phyloP scores from a whole-genome alignment of 495 filamentous ascomycete genomes.

The Friedmanniomyces simplex region DNA sequence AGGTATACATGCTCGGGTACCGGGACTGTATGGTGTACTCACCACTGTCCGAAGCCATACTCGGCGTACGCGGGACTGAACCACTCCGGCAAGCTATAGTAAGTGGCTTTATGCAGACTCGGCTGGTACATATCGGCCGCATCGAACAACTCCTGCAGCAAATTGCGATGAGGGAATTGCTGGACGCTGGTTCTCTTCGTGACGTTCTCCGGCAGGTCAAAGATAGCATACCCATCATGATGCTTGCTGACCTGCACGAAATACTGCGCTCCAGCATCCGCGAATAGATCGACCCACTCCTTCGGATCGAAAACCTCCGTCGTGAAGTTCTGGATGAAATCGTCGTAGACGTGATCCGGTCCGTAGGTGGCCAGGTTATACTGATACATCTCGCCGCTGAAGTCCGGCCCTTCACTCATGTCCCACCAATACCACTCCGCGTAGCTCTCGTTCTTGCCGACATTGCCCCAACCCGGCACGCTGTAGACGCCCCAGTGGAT shows the following conservation, averaged over 20 bases:
- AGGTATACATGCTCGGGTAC: too few relatives aligned
- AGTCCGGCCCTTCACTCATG: slow-evolving; percentile 28
- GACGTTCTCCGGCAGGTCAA: slow-evolving; percentile 36
- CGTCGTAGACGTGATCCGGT: slow-evolving; percentile 42
- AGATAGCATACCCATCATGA: slow-evolving; percentile 46
- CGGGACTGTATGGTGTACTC: too few relatives aligned
- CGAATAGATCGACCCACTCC: slow-evolving; percentile 48
- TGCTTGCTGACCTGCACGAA: slow-evolving; percentile 46
- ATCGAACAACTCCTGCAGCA: slow-evolving; percentile 41
- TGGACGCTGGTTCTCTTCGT: slow-evolving; percentile 39
- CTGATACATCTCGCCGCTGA: slow-evolving; percentile 33
- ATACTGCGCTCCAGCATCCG: slow-evolving; percentile 44
- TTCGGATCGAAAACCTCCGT: slow-evolving; percentile 39
- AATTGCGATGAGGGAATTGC: slow-evolving; percentile 37
- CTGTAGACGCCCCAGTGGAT: slow-evolving; percentile 48
- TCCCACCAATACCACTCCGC: slow-evolving; percentile 46
- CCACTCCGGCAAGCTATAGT: slow-evolving; percentile 49
- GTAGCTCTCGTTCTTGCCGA: slow-evolving; percentile 39
- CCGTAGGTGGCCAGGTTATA: slow-evolving; percentile 44
- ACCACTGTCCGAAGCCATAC: slow-evolving; percentile 34
- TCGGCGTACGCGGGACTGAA: slow-evolving; percentile 42
- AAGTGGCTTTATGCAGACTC: slow-evolving; percentile 38
- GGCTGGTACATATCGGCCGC: slow-evolving; percentile 42
- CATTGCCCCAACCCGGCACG: slow-evolving; percentile 47
- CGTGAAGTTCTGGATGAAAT: slow-evolving; percentile 46